Base-by-base conservation (phyloP, 2,329 filamentous ascomycete species). In the Aureobasidium sp. region DNA sequence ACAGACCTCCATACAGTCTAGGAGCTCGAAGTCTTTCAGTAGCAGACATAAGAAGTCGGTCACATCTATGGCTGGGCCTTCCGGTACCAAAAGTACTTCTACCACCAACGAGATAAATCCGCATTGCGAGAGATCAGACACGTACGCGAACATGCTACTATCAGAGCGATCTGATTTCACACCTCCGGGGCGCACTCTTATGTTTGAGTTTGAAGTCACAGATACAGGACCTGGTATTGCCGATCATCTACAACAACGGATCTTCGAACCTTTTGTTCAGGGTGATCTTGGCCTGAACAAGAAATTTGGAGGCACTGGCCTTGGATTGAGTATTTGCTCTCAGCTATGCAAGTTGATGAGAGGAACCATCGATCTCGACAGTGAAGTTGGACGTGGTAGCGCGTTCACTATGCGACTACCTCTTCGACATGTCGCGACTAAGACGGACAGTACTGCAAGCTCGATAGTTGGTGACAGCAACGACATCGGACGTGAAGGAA, bases 241-340 rank as follows among this genome's bases (percentile, higher is more conserved):
- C 0, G 87, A 90, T 9, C 82, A 91, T 69, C 88, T 97, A 77
- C 93, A 94, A 71, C 84, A 93, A 65, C 91, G 91, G 70, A 93
- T 98, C 13, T 98, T 98, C 75, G 95, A 97, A 76, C 95, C 95
- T 0, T 98, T 98, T 74, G 93, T 97, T 0, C 95, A 98, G 78
- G 95, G 93, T n/a, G 94, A 97, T 74, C 81, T 96, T 1, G 93
- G 94, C 1, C 81, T 98, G 20, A 97, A 92, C 81, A 97, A 94
- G 77, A 96, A 96, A 74, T 97, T 91, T 74, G 94, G 94, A 23
- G 95, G 95, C 20, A 97, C 95, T 1, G 95, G 95, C 5, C 82
- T 97, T 2, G 95, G 95, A 2, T 78, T 98, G 64, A 95, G 92
- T 73, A 98, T 98, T 72, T 97, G 94, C 79, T 91, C 93, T 25